Base-by-base conservation (phyloP, 2,329 filamentous ascomycete genomes). In the Cladosporium sp. region DNA sequence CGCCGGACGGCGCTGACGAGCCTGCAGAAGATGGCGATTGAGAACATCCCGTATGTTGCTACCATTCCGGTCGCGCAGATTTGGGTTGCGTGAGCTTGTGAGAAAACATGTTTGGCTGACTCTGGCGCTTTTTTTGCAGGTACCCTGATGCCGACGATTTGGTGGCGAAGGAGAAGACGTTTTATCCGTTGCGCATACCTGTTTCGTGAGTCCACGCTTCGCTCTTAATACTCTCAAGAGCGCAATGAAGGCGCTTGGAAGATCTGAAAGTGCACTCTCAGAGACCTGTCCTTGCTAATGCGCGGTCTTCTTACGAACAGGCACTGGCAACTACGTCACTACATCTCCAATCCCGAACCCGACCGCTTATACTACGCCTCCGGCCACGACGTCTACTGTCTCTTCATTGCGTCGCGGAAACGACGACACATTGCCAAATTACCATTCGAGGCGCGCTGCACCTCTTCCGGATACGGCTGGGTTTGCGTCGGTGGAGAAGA, bases 291-390 rank as follows among this genome's bases (percentile, higher is more conserved):
- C 9, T 39, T 43, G 42, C 41, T 47, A 32, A 47, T 47, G 86
- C 58, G 32, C 34, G 24, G n/a, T 29, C 9, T 27, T 27, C 22
- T 17, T 19, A 24, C 37, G 24, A 41, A 15, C 11, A 48, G 45
- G 27, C 88, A 93, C 71, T 91, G 86, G 84, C 88, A 93, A 72
- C 78, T 99, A 40, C 88, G 92, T 50, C 92, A 95, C 60, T 84
- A 95, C 59, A 87, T 97, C 65, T 92, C 88, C 68, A 86, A 85
- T 20, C 84, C 89, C 58, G 82, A 88, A 62, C 78, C 83, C 38
- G 82, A 91, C 68, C 73, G 85, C 59, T 78, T 97, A 58, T 96
- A 95, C 74, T 95, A 95, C 63, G 90, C 91, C 30, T 84, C 84
- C 58, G 86, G 86, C 51, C 73, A 77, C 61, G 83, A 89, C 55